Base-by-base conservation (phyloP, 148 eudicot genomes). In the Hydrangea macrophylla region DNA sequence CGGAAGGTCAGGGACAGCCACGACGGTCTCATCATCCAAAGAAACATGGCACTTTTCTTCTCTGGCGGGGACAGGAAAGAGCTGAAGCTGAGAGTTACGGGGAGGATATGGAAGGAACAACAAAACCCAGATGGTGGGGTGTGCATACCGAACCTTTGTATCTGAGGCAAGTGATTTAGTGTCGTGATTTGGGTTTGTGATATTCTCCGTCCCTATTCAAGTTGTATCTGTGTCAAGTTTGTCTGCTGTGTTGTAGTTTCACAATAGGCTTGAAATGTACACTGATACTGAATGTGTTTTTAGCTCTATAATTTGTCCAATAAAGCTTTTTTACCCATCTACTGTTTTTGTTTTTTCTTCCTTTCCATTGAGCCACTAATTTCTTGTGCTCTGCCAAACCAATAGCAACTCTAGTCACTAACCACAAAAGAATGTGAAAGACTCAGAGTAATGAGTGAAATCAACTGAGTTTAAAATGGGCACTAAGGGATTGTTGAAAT, bases 1-100 rank as follows among this genome's bases (percentile, higher is more conserved):
- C 55, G 77, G 33, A 74, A 74, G 68, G 77, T 74, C 6, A 60
- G 77, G 40, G 77, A 74, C 28, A 73, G 72, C 56, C 77, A 74
- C 50, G 77, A 68, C 42, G 71, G 71, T 25, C 71, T 68, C 12
- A 68, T 68, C 0, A 68, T 68, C 45, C 62, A 58, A 13, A 25
- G 71, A 7, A 68, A 68, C 18, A 68, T 58, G 71, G 60, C 61
- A 54, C 61, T 67, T 17, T 67, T 67, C 33, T 55, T 67, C 50
- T 67, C 61, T 37, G 60, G 62, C 1, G 54, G 62, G 25, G 63
- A 58, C 11, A 40, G 62, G 63, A 68, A 68, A 40, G 71, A 68
- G 63, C 71, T 68, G 54, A 68, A 68, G 39, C 71, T 68, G 12
- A 55, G 71, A 57, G 71, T 68, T 53, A 68, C 71, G 1, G 71